Evolutionary conservation across 352 stramenopile species (phyloP).

Genomic region (Globisporangium lucens): DNA sequence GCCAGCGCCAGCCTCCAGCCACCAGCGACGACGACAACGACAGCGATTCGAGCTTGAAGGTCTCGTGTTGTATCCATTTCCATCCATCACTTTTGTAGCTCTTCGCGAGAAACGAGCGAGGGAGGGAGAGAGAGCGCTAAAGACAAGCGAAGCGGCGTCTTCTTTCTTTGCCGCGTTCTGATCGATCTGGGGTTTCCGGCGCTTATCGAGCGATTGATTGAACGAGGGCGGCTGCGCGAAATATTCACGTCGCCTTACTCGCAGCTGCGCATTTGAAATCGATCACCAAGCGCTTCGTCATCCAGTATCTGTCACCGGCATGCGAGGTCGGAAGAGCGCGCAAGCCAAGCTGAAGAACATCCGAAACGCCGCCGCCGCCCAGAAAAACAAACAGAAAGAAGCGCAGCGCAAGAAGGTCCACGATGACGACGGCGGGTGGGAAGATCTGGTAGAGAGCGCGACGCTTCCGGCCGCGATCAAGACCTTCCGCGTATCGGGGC

Average conservation of each 20-base stretch:
- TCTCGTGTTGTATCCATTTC: neutral
- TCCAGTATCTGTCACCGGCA: neutral
- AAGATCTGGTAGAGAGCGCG: constrained; percentile 9
- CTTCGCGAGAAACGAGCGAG: neutral
- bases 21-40: neutral
- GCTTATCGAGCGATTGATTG: neutral
- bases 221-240: constrained; percentile 5
- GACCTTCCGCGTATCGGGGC: constrained; percentile 10
- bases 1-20: neutral
- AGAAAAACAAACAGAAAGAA: neutral
- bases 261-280: constrained; percentile 1
- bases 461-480: constrained; percentile 6
- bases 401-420: neutral
- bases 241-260: neutral
- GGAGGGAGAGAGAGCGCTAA: neutral
- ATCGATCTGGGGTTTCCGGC: neutral
- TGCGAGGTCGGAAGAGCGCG: constrained; percentile 3
- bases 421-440: constrained; percentile 8
- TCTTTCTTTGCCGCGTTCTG: neutral
- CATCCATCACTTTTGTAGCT: neutral
- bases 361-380: constrained; percentile 6
- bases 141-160: constrained; percentile 6
- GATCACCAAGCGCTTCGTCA: neutral
- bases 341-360: neutral
- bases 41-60: neutral